Base-by-base conservation (phyloP, 805 yeast species). In the Candida glaebosa region DNA sequence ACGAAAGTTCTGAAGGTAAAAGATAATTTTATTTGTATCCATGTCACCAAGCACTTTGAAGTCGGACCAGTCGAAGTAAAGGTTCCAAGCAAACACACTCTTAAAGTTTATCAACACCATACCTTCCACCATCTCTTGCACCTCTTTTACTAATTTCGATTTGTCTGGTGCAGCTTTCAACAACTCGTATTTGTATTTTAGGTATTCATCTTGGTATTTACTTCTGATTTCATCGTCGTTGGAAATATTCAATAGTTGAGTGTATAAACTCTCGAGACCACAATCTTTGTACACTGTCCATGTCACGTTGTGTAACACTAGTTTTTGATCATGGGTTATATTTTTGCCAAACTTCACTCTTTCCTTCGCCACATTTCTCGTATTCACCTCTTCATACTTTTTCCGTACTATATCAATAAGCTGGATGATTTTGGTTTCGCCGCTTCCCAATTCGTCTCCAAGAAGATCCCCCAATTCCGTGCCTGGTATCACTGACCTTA, bases 41-140 rank as follows among this genome's bases (percentile, higher is more conserved):
- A 84, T 56, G 2, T 73, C 71, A 7, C 66, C 60, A 4, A 88
- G 57, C 3, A 69, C 61, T 4, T 56, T 56, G 5, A 72, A 73
- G 58, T 89, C 96, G 18, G 66, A 50, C 84, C 91, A 84, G 48
- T 89, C 93, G 43, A 88, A 76, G 52, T 78, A 79, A 8, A 82
- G 54, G 30, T 73, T 69, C 96, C 96, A 90, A 1, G 89, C 87
- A 22, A 75, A 64, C 28, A 76, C 67, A 4, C 80, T 79, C 1
- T 74, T 71, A 17, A 82, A 77, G 31, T 78, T 75, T 12, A 91
- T 78, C 12, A 83, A 63, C 3, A 89, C 78, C 82, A 90, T 78
- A 26, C 84, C 95, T 10, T 79, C 81, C 0, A 79, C 78, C 73
- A 79, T 71, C 7, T 75, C 78, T 34, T 65, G 65, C 3, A 89